Evolutionary conservation across 306 rosid species (phyloP), one percentile per base, ranked within the genome.

Genomic region (Gastrolobium bilobum): DNA sequence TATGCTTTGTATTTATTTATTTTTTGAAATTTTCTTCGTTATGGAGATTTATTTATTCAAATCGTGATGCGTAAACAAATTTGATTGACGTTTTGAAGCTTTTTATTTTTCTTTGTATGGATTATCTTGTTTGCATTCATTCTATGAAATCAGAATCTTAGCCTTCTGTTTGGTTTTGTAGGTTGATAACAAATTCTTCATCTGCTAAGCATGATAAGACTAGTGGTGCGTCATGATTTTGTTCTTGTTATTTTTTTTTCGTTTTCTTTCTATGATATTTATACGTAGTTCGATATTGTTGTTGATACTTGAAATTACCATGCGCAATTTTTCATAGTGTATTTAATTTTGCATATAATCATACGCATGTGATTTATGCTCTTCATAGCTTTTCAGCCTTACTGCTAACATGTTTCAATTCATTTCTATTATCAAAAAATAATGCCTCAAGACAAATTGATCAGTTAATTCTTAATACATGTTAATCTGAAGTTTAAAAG

Each of bases 131-230:
- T 29, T 52, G 68, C 30, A 48, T 26, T 8, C 8, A 4, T n/a
- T 3, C 3, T 5, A 77, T 62, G 31, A 6, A 76, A 44, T 71
- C 8, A 2, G 70, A 77, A 63, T 56, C 58, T 77, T 47, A 37
- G 7, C 13, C 10, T 52, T 74, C 4, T 6, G 2, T 26, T 82
- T 38, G 59, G 8, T 7, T 10, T 42, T 85, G 61, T 87, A 95
- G 99, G 94, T 93, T 53, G 99, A 93, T 83, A 91, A 87, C 86
- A 81, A 93, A 91, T 82, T 96, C 99, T 39, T 96, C 99, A 10
- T 97, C 99, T 13, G 83, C 93, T 34, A 96, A 96, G 92, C 99
- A 98, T 68, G 99, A 98, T 29, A 83, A 98, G 90, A 93, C 99
- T 61, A 98, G 93, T 79, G 99, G 99, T 96, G 80, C 34, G 82